Evolutionary conservation across 2,329 filamentous ascomycete species (phyloP).

Genomic region (Penicillium sp.): DNA sequence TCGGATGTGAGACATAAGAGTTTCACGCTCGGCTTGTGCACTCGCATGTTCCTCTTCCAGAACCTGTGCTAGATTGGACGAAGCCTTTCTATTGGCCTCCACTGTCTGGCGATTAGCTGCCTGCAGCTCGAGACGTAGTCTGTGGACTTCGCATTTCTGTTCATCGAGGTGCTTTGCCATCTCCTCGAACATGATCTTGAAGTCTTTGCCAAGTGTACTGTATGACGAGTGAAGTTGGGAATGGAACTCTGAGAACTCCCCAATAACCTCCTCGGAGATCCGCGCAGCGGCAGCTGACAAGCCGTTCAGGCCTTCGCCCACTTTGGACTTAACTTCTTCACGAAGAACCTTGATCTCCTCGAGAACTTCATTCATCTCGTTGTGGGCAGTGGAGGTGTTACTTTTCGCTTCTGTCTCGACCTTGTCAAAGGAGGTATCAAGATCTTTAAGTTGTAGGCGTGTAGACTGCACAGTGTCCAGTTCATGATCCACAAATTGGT

Average conservation of each 20-base stretch:
- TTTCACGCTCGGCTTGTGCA: conserved; percentile 70
- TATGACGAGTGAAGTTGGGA: conserved; percentile 80
- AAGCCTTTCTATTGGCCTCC: conserved; percentile 65
- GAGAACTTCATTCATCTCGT: conserved; percentile 86
- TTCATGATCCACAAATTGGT: conserved; percentile 72
- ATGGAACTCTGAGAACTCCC: conserved; percentile 81
- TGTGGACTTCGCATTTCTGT: conserved; percentile 74
- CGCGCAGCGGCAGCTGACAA: conserved; percentile 80
- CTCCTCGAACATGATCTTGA: conserved; percentile 81
- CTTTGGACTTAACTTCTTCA: conserved; percentile 80
- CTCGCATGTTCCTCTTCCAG: conserved; percentile 73
- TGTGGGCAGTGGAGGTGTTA: conserved; percentile 56
- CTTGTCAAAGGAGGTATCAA: conserved; percentile 64
- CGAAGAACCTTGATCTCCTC: conserved; percentile 89
- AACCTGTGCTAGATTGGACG: conserved; percentile 64
- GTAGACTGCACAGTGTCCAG: conserved; percentile 68
- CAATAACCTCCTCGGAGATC: conserved; percentile 85
- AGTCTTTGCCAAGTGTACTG: conserved; percentile 76
- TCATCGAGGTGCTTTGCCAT: conserved; percentile 70
- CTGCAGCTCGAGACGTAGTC: conserved; percentile 69
- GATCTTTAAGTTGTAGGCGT: conserved; percentile 67
- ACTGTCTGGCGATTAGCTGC: conserved; percentile 66
- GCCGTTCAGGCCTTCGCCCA: conserved; percentile 79
- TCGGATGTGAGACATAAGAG: conserved; percentile 72
- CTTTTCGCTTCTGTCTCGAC: conserved; percentile 65